phyloP scores from a whole-genome alignment of 257 asterid species.

The Eucommia ulmoides region DNA sequence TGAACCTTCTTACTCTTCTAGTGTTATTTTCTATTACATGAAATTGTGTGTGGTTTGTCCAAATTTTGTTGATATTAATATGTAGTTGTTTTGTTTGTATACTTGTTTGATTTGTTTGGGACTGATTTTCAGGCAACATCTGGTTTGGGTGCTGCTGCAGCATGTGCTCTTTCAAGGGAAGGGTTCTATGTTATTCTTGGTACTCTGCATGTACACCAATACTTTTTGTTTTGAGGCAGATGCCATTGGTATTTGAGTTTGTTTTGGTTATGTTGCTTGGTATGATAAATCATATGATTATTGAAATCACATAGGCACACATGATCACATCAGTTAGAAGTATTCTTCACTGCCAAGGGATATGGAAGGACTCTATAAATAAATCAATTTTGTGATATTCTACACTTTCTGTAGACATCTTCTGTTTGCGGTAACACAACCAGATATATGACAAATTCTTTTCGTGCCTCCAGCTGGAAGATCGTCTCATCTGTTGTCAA shows the following conservation, averaged over 20 bases:
- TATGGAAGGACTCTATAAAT: neutral
- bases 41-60: neutral
- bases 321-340: too few species aligned
- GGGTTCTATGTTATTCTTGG: conserved; percentile 78
- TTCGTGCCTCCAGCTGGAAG: conserved; percentile 61
- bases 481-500: conserved; percentile 42
- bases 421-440: too few species aligned
- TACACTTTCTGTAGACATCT: too few species aligned
- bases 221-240: neutral
- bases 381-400: neutral
- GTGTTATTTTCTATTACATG: neutral
- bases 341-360: too few species aligned
- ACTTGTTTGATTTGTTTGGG: conserved; percentile 4
- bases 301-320: too few species aligned
- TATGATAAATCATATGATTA: too few species aligned
- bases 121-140: conserved; percentile 60
- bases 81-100: neutral
- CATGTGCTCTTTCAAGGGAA: conserved; percentile 59
- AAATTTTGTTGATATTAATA: neutral
- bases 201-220: conserved; percentile 13
- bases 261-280: too few species aligned
- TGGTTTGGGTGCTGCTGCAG: conserved; percentile 87
- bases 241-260: too few species aligned
- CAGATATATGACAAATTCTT: too few species aligned
- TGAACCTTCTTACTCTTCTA: neutral